Percentiles rank a stretch among this genome's conserved stretches.
phyloP scores from a whole-genome alignment of 2,329 filamentous ascomycete genomes.

The Scolecobasidium constrictum region DNA sequence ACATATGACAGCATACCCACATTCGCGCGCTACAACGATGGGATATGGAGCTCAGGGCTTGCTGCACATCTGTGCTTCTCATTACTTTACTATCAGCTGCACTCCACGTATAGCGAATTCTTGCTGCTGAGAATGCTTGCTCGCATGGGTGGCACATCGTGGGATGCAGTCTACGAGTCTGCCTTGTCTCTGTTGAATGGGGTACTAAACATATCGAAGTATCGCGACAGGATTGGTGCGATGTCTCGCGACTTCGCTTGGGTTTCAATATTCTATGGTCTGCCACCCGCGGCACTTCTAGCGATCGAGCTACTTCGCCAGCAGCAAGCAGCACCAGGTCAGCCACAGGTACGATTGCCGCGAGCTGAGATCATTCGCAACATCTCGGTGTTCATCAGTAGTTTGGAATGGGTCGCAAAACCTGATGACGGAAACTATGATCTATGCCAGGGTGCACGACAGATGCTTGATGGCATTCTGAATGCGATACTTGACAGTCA shows the following conservation, averaged over 20 bases:
- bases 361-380: slow-evolving; percentile 34
- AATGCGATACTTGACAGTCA: slow-evolving; percentile 24
- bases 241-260: slow-evolving; percentile 31
- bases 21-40: slow-evolving; percentile 7
- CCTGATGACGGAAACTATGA: slow-evolving; percentile 28
- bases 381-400: slow-evolving; percentile 33
- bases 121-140: slow-evolving; percentile 8
- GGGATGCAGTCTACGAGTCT: slow-evolving; percentile 5
- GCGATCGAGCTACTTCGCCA: slow-evolving; percentile 33
- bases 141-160: slow-evolving; percentile 3
- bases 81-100: slow-evolving; percentile 7
- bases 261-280: slow-evolving; percentile 19
- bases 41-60: slow-evolving; percentile 4
- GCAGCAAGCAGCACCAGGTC: slow-evolving; percentile 17
- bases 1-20: slow-evolving; percentile 2
- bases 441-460: slow-evolving; percentile 30
- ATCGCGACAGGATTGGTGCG: slow-evolving; percentile 29
- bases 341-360: slow-evolving; percentile 21
- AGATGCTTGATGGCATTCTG: slow-evolving; percentile 30
- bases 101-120: slow-evolving; percentile 4
- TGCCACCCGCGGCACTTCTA: slow-evolving; percentile 31
- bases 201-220: slow-evolving; percentile 25
- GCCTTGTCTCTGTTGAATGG: slow-evolving; percentile 23
- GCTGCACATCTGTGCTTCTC: slow-evolving; percentile 7
- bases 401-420: slow-evolving; percentile 24